Evolutionary conservation across 768 basidiomycete species (phyloP), one percentile per base, ranked within the genome.

Genomic region (Boletus coccyginus): DNA sequence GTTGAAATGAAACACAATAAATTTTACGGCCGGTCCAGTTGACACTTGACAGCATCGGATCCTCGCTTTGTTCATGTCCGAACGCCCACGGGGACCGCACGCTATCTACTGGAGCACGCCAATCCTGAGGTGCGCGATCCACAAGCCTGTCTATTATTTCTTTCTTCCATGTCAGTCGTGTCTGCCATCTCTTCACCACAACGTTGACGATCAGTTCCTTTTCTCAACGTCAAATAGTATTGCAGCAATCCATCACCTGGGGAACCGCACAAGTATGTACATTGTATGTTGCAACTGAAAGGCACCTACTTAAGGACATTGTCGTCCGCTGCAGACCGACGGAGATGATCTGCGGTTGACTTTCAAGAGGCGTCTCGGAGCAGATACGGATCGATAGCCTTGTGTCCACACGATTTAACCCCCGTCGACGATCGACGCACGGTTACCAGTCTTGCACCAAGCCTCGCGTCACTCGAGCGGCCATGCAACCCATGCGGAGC

Each of bases 41-140:
- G n/a, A n/a, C n/a, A n/a, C n/a, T 32, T 46, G 48, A 29, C 31
- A 46, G 41, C 21, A 5, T 27, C 27, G 5, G 13, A 12, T 38
- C 56, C 44, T 59, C 40, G 46, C 52, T 32, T 43, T 41, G 40
- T 60, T 67, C 68, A 70, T 70, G 43, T 67, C 66, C 67, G 66
- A 49, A 36, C 35, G n/a, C 31, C 47, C 62, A 60, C 62, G 62
- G 57, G 62, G 62, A 50, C 35, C 10, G 53, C 62, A 63, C 50
- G 46, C 53, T 41, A 38, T 32, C n/a, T n/a, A n/a, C n/a, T n/a
- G n/a, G n/a, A n/a, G n/a, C n/a, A n/a, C n/a, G n/a, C n/a, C n/a
- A 35, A 9, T 12, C n/a, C n/a, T n/a, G n/a, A n/a, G n/a, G n/a
- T n/a, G n/a, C n/a, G n/a, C n/a, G n/a, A n/a, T n/a, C n/a, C n/a